Conservation (phyloP, 2,329 filamentous ascomycete species). For the Ophiosphaerella korrae region DNA sequence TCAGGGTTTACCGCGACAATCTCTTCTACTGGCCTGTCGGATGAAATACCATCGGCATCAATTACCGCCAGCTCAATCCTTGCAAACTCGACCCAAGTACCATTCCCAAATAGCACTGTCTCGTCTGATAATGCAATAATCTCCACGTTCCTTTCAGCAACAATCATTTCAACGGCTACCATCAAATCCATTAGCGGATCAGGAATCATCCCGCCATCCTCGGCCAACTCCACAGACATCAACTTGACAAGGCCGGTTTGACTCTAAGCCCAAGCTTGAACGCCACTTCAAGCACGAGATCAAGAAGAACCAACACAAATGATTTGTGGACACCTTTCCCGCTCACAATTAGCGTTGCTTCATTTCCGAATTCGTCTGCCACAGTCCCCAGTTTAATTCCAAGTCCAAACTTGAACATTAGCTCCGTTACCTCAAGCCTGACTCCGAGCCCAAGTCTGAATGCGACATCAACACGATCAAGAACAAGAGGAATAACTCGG, state of each 20-base stretch:
- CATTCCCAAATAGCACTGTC: too few species aligned
- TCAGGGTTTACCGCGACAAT: constrained; percentile 9
- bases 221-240: background rate
- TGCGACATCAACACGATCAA: background rate
- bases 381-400: too few species aligned
- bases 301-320: background rate
- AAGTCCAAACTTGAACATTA: background rate
- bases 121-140: too few species aligned
- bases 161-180: constrained; percentile 3
- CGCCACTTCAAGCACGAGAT: background rate
- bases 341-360: background rate
- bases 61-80: too few species aligned
- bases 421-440: background rate
- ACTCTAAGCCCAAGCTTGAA: constrained; percentile 3
- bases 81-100: background rate
- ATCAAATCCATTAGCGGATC: constrained; percentile 5
- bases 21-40: constrained; percentile 8
- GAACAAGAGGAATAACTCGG: background rate
- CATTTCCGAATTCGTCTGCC: too few species aligned
- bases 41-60: constrained; percentile 2
- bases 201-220: constrained; percentile 8
- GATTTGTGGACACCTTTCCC: background rate
- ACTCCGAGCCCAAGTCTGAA: constrained; percentile 1
- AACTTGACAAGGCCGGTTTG: background rate
- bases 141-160: too few species aligned